Base-by-base conservation (phyloP, 2,329 filamentous ascomycete genomes). In the Diaporthe caulivora region DNA sequence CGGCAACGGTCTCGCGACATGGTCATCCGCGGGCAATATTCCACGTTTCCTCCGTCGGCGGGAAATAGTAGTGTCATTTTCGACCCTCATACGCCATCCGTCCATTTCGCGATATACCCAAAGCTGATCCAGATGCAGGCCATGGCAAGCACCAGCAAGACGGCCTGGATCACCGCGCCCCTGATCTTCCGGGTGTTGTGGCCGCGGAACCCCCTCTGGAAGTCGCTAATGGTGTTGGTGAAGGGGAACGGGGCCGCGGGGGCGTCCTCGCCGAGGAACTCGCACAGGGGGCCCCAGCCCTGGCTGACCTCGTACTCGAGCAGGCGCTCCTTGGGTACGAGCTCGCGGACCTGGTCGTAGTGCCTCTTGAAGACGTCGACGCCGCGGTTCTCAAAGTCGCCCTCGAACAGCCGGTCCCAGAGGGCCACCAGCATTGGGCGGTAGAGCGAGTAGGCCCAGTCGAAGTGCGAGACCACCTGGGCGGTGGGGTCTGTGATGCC, bases 271-370 rank as follows among this genome's bases (percentile, higher is more conserved):
- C 79, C 80, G 2, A 85, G 74, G 58, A 86, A 86, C 54, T 78
- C 70, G 77, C 84, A 86, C 2, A 86, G 81, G 13, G 83, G 83
- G 62, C 77, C 81, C 84, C 84, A 85, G 18, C 83, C 83, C 26
- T 86, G 81, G 44, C 80, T 77, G 1, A 82, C 78, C 13, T 80
- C 78, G 79, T 80, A 85, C 64, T 84, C 83, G 4, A 86, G 79
- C 17, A 84, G 74, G 15, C 78, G 76, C 1, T 83, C 80, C 8
- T 75, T 75, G 1, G 81, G 74, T n/a, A 84, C 81, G 9, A 84
- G 40, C 68, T 74, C 34, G 7, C 72, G 72, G 21, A 75, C 74
- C 7, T 62, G 68, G 40, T 65, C 42, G 57, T 75, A 74, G 51
- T 75, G 74, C 34, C 26, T 13, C 54, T 57, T 68, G 51, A 64